Percentiles rank a stretch among this genome's conserved stretches.
Evolutionary conservation across 2,329 filamentous ascomycete genomes (phyloP).

Genomic region (Trematosphaeria pertusa): DNA sequence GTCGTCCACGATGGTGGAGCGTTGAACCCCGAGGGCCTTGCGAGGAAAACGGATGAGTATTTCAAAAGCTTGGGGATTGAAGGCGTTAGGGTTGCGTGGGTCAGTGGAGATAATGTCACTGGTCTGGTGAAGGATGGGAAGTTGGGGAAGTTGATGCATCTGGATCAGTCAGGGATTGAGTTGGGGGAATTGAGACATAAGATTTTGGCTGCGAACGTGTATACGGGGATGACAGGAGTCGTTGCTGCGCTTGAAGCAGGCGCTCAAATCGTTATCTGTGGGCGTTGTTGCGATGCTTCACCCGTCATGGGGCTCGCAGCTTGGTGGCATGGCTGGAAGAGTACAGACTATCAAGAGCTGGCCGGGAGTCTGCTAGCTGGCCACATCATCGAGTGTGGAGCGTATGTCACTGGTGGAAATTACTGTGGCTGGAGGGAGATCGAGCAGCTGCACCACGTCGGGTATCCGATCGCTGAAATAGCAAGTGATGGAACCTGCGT

Average conservation of each 20-base stretch:
- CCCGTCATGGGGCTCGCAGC: constrained; percentile 50
- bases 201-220: constrained; percentile 54
- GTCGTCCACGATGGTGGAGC: constrained; percentile 63
- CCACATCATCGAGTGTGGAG: constrained; percentile 50
- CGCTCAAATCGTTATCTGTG: constrained; percentile 52
- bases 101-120: constrained; percentile 50
- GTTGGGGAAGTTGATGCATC: constrained; percentile 20
- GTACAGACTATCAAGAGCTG: constrained; percentile 33
- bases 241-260: constrained; percentile 46
- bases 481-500: constrained; percentile 11
- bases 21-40: constrained; percentile 59
- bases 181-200: constrained; percentile 11
- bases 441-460: constrained; percentile 32
- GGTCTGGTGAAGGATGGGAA: constrained; percentile 14
- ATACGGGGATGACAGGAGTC: constrained; percentile 56
- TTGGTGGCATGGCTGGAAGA: constrained; percentile 19
- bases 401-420: constrained; percentile 41
- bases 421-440: constrained; percentile 47
- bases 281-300: constrained; percentile 50
- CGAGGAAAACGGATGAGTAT: constrained; percentile 47
- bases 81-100: constrained; percentile 47
- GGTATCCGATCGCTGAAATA: constrained; percentile 24
- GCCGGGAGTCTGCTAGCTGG: constrained; percentile 48
- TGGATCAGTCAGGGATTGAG: constrained; percentile 16
- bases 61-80: constrained; percentile 19